Conservation (phyloP, 371 early-diverging fungal species). For the Apophysomyces elegans region DNA sequence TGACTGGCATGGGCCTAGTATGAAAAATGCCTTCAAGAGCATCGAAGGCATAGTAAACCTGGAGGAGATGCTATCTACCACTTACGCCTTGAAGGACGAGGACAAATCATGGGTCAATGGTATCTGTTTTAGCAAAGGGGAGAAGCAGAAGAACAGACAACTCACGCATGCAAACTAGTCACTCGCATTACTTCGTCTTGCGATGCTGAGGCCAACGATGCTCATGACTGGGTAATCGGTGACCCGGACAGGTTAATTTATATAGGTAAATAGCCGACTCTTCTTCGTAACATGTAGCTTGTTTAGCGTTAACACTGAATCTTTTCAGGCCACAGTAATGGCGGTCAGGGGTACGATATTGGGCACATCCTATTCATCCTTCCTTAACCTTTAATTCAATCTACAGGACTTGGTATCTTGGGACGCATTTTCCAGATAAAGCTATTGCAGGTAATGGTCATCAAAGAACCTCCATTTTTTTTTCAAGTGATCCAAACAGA, state of each 20-base stretch:
- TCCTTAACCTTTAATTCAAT: background rate
- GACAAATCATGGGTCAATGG: conserved; percentile 25
- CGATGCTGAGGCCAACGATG: background rate
- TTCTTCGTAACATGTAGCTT: too few relatives aligned
- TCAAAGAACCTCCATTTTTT: background rate
- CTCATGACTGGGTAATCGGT: conserved; percentile 24
- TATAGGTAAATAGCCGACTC: conserved; percentile 20
- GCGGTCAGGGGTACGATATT: conserved; percentile 62
- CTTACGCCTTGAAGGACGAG: conserved; percentile 16
- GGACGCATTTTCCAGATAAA: conserved; percentile 68
- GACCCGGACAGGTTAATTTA: conserved; percentile 20
- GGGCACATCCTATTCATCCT: background rate
- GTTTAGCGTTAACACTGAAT: too few relatives aligned
- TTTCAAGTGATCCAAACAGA: background rate
- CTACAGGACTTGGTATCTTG: conserved; percentile 62
- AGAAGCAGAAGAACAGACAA: too few relatives aligned
- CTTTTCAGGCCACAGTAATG: conserved; percentile 68
- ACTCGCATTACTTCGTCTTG: background rate
- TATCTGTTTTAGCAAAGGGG: too few relatives aligned
- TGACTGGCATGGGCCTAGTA: conserved; percentile 62
- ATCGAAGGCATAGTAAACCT: conserved; percentile 28
- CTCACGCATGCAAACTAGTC: background rate
- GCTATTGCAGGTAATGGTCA: conserved; percentile 58
- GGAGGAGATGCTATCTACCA: conserved; percentile 21
- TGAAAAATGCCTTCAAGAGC: conserved; percentile 42